Conservation (phyloP, 164 flowering plant genomes). For the Vitis labrusca region DNA sequence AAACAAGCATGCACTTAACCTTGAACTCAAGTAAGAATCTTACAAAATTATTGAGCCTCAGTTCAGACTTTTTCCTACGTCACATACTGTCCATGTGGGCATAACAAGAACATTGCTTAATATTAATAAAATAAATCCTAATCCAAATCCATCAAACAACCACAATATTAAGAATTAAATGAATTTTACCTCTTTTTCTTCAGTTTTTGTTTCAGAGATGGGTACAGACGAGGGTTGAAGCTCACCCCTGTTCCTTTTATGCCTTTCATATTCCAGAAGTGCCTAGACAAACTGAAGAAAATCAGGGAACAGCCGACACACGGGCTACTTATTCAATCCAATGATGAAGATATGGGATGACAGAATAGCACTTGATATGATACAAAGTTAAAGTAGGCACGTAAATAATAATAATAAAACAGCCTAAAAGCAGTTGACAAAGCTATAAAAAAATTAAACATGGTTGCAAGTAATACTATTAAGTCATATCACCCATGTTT, state of each 20-base stretch:
- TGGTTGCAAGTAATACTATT: not conserved
- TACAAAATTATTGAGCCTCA: too few relatives aligned
- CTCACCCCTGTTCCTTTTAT: slow-evolving; percentile 57
- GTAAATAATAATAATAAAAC: not conserved
- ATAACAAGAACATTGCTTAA: not conserved
- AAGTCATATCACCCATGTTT: too few relatives aligned
- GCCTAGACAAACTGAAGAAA: slow-evolving; percentile 41
- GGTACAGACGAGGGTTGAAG: slow-evolving; percentile 40
- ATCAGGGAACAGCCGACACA: not conserved
- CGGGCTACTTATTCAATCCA: not conserved
- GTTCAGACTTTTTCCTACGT: not conserved
- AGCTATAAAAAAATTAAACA: not conserved
- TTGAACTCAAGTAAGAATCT: too few relatives aligned
- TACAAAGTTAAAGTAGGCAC: not conserved
- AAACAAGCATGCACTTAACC: too few relatives aligned
- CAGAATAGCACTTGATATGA: not conserved
- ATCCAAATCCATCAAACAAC: not conserved
- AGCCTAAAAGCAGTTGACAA: not conserved
- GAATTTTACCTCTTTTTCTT: slow-evolving; percentile 52
- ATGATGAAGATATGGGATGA: not conserved
- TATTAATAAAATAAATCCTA: not conserved
- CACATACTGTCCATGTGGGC: not conserved
- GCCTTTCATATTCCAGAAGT: slow-evolving; percentile 78
- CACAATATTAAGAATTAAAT: not conserved
- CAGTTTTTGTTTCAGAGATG: slow-evolving; percentile 33